Conservation (phyloP, 331 rosid species). For the Cucumis variabilis region DNA sequence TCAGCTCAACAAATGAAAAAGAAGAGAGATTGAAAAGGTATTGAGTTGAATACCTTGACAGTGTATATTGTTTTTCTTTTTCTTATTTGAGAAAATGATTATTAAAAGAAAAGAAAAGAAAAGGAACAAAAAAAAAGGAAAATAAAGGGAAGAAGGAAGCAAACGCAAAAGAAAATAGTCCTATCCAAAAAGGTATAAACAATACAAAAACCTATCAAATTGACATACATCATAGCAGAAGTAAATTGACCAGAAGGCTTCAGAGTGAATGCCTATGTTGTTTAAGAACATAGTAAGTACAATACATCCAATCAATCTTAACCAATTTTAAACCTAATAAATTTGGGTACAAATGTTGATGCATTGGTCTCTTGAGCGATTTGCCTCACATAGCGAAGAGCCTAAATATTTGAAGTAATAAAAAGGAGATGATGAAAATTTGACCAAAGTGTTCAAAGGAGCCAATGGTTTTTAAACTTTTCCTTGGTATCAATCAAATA, state of each 20-base stretch:
- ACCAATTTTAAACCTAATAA: not conserved
- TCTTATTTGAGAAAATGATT: not conserved
- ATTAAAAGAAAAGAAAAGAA: not conserved
- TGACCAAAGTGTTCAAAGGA: not conserved
- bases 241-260: slow-evolving; percentile 12
- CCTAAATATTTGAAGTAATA: slow-evolving; percentile 41
- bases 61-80: not conserved
- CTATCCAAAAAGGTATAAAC: not conserved
- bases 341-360: not conserved
- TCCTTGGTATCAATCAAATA: not conserved
- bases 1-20: too few relatives aligned
- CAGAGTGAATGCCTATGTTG: slow-evolving; percentile 13
- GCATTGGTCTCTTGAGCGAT: slow-evolving; percentile 94
- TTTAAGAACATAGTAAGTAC: not conserved
- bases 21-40: too few relatives aligned
- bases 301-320: not conserved
- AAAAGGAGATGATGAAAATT: slow-evolving; percentile 35
- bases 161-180: not conserved
- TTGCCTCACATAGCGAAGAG: slow-evolving; percentile 86
- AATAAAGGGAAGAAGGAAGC: too few relatives aligned
- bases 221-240: not conserved
- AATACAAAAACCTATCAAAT: not conserved
- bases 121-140: not conserved
- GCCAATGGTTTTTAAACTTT: not conserved
- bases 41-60: too few relatives aligned